Evolutionary conservation across 2,329 filamentous ascomycete genomes (phyloP), one percentile per base, ranked within the genome.

Genomic region (Colletotrichum incanum): DNA sequence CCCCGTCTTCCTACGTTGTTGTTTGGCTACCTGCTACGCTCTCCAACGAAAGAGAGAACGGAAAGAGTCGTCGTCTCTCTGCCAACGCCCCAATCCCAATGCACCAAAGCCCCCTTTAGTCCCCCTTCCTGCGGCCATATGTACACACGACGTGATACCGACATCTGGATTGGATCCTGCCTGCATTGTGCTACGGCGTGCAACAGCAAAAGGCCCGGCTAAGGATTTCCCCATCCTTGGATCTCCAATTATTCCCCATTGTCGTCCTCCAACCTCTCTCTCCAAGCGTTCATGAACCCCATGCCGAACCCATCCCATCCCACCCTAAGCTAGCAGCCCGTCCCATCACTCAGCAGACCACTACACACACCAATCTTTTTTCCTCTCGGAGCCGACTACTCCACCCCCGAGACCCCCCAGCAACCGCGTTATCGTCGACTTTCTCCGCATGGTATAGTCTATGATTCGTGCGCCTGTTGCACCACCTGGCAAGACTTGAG

Each of bases 391-490:
- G 60, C 66, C 45, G 65, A 60, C 47, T 60, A 50, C 65, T 59
- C 70, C 70, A 65, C 70, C 18, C 31, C 34, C 47, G 70, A 70
- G 47, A n/a, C 39, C 65, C 31, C n/a, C 59, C 52, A 39, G 55
- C 54, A 63, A 52, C 54, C 59, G 58, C 59, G 41, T 69, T 55
- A 59, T 69, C 55, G 60, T 72, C 58, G 45, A 34, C 70, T 47
- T 55, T 59, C 65, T 70, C 60, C 70, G 54, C 60, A 55, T 70
- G 45, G 14, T 65, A 72, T 50, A 47, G 28, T 55, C 45, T 26
- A 55, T 72, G 70, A 72, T 72, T 72, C 70, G 70, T 43, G 70
- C 70, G 70, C 65, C 65, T 72, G 66, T 65, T 23, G 39, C 54
- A 65, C 47, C 47, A 60, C 47, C n/a, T 45, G 52, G 37, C 41